phyloP scores from a whole-genome alignment of 176 grass and related monocot species.

The Melocanna baccifera region DNA sequence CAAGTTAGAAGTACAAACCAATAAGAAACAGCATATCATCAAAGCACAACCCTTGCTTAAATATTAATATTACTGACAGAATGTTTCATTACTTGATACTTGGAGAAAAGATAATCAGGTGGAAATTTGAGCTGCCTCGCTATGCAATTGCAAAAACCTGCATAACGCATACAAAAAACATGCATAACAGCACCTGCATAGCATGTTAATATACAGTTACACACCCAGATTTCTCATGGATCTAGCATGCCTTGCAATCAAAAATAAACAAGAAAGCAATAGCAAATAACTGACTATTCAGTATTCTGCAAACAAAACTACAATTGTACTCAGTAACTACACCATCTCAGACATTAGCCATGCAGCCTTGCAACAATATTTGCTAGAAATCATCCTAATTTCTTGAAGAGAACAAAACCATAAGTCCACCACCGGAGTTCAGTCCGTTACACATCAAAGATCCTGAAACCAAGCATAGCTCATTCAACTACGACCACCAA shows the following conservation, averaged over 20 bases:
- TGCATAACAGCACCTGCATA: background rate
- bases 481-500: background rate
- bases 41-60: background rate
- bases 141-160: too few species aligned
- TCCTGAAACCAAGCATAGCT: background rate
- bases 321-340: background rate
- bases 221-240: background rate
- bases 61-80: background rate
- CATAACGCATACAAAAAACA: background rate
- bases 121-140: slow-evolving; percentile 68
- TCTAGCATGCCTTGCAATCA: background rate
- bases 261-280: background rate
- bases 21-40: background rate
- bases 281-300: background rate
- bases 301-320: background rate
- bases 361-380: background rate
- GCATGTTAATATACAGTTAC: background rate
- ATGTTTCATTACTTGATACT: slow-evolving; percentile 69
- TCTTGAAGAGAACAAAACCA: background rate
- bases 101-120: slow-evolving; percentile 88
- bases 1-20: slow-evolving; percentile 1
- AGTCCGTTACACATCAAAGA: background rate
- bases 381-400: background rate
- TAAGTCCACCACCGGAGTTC: background rate
- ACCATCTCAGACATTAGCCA: background rate